Percentiles rank a stretch among this genome's conserved stretches.
phyloP scores from a whole-genome alignment of 306 rosid species.

The Trifolium repens region DNA sequence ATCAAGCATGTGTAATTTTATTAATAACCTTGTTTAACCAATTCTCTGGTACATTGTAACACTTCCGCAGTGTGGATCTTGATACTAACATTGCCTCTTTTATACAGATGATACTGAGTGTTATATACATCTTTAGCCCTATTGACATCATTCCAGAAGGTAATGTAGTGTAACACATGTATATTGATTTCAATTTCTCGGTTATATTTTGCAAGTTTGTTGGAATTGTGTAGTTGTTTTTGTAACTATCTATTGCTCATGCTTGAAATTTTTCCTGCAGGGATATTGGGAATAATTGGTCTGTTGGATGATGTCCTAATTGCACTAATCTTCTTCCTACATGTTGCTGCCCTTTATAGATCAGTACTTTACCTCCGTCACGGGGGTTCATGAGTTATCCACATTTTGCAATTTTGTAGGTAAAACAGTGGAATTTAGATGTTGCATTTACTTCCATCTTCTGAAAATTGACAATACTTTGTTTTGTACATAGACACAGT shows the following conservation, averaged over 20 bases:
- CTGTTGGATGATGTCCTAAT: constrained; percentile 77
- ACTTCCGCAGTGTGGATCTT: constrained; percentile 11
- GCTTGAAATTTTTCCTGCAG: constrained; percentile 48
- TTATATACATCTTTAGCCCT: constrained; percentile 73
- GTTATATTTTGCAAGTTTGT: constrained; percentile 3
- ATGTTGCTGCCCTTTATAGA: constrained; percentile 79
- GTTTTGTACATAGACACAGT: constrained; percentile 35
- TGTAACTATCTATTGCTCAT: not conserved
- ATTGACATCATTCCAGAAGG: constrained; percentile 97
- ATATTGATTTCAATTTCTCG: not conserved
- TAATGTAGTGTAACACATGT: constrained; percentile 14
- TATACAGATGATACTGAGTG: constrained; percentile 66
- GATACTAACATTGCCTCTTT: not conserved
- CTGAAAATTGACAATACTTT: not conserved
- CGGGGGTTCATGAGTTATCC: constrained; percentile 58
- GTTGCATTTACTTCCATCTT: constrained; percentile 19
- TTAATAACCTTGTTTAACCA: not conserved
- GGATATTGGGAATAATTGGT: constrained; percentile 78
- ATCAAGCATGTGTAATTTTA: not conserved
- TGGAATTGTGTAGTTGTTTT: constrained; percentile 3
- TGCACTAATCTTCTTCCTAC: constrained; percentile 70
- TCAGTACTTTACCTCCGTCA: constrained; percentile 74
- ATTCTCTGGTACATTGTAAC: not conserved
- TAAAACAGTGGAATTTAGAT: not conserved
- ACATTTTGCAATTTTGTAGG: not conserved